Base-by-base conservation (phyloP, 2,329 filamentous ascomycete species). In the Cephalotrichum gorgonifer region DNA sequence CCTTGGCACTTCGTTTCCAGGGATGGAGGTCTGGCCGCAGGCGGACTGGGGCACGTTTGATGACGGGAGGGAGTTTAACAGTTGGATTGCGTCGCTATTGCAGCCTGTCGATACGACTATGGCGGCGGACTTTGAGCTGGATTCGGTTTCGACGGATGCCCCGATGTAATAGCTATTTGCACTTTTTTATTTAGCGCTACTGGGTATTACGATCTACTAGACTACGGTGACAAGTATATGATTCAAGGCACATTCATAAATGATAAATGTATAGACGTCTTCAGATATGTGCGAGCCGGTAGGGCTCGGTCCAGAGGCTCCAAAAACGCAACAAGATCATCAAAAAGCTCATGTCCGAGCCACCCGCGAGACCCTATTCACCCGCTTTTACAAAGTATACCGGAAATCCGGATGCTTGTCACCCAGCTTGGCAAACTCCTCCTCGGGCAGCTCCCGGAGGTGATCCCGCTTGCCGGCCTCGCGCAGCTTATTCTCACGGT, bases 351-450 rank as follows among this genome's bases (percentile, higher is more conserved):
- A 33, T 6, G 30, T 33, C n/a, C 30, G 12, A 33, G 12, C 12
- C 12, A 6, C 30, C 30, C 12, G 30, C 12, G 30, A 33, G 30
- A 33, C 30, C 30, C 8, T 33, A 11, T 11, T 15, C 30, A 33
- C 30, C 3, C 30, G 6, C 12, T 33, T 33, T 72, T 47, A 52
- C 31, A 52, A 30, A 9, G 61, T 63, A 53, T 64, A 68, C 38
- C 61, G 54, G 57, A 66, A 68, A 35, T 55, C 55, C 12, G 64
- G 65, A 56, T 68, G 63, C 47, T 61, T 64, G 52, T 67, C 66
- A 3, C 65, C 67, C 22, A 68, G 56, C 51, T 64, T 67, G 39
- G 60, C 56, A 41, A 61, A 27, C 54, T 69, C 63, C 22, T 67
- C 62, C 49, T 57, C 53, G 1, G 63, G 57, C 43, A 65, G 56